phyloP scores from a whole-genome alignment of 2,329 filamentous ascomycete genomes.

The Botryotinia convoluta region DNA sequence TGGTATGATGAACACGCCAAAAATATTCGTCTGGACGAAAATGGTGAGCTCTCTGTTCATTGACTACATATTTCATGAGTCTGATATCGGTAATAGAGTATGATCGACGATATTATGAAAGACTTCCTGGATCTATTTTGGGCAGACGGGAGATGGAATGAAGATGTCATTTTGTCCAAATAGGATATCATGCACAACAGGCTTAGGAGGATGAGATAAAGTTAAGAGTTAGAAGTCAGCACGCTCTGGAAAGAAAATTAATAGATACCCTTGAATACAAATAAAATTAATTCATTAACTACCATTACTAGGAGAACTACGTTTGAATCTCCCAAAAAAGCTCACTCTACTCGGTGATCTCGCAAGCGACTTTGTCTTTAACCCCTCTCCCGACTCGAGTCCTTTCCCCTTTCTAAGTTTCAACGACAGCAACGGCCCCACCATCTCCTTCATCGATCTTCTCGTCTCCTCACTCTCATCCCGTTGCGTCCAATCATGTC shows the following conservation, averaged over 20 bases:
- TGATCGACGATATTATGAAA: too few species aligned
- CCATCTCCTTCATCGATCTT: conserved; percentile 28
- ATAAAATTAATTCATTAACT: conserved; percentile 17
- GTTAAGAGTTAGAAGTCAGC: background rate
- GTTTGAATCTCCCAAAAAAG: conserved; percentile 35
- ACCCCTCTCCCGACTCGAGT: conserved; percentile 15
- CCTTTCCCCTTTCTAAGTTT: conserved; percentile 41
- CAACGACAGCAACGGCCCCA: conserved; percentile 43
- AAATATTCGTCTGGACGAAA: background rate
- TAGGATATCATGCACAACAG: background rate
- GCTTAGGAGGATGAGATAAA: background rate
- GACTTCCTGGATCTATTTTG: background rate
- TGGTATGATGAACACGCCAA: background rate
- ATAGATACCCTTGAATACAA: conserved; percentile 10
- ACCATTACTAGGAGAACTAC: conserved; percentile 31
- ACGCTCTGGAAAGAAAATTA: background rate
- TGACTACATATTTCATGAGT: background rate
- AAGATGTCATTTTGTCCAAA: background rate
- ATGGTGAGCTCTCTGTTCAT: background rate
- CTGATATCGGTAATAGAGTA: background rate
- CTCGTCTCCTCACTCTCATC: conserved; percentile 44
- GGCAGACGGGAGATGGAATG: background rate
- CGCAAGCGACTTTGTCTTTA: background rate
- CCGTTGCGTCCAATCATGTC: conserved; percentile 56
- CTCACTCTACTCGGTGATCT: conserved; percentile 22